These are phyloP conservation scores for Kwoniella pini DNA, from an alignment of 768 basidiomycete species.

Conservation along the genomic window DNA sequence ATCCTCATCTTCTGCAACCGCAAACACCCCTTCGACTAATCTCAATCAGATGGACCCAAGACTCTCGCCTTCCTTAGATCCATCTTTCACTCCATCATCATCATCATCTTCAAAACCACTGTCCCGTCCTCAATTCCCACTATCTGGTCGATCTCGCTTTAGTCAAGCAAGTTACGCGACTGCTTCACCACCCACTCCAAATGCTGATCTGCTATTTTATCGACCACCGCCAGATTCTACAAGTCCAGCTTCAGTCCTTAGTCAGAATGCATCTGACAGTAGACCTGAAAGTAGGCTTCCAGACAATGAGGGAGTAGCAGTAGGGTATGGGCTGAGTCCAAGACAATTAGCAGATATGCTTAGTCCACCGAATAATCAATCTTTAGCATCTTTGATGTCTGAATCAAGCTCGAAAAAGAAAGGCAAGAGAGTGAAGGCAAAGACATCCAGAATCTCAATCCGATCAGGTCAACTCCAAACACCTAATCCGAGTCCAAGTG, in stretches of 20 bases:
- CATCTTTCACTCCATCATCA: no score
- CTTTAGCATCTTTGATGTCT: background rate
- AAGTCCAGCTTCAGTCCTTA: background rate
- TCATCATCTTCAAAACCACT: background rate
- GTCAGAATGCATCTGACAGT: background rate
- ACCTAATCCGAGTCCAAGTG: background rate
- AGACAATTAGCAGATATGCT: slow-evolving; percentile 9
- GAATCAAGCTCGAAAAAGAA: background rate
- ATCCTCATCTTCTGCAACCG: no score
- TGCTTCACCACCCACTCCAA: slow-evolving; percentile 4
- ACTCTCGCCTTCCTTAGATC: no score
- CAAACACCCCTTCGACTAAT: no score
- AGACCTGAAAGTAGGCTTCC: background rate
- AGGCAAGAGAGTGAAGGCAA: background rate
- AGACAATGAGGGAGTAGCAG: background rate
- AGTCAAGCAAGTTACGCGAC: background rate
- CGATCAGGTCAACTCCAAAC: background rate
- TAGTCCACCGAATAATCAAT: background rate
- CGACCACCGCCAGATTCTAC: background rate
- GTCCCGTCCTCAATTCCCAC: background rate
- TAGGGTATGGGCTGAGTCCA: slow-evolving; percentile 6
- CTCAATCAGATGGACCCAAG: no score
- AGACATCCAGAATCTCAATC: background rate
- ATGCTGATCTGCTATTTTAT: slow-evolving; percentile 3
- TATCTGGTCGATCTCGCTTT: background rate